These are phyloP conservation scores for Sequoiadendron giganteum DNA, from an alignment of 75 land plant genomes.

Conservation along the genomic window DNA sequence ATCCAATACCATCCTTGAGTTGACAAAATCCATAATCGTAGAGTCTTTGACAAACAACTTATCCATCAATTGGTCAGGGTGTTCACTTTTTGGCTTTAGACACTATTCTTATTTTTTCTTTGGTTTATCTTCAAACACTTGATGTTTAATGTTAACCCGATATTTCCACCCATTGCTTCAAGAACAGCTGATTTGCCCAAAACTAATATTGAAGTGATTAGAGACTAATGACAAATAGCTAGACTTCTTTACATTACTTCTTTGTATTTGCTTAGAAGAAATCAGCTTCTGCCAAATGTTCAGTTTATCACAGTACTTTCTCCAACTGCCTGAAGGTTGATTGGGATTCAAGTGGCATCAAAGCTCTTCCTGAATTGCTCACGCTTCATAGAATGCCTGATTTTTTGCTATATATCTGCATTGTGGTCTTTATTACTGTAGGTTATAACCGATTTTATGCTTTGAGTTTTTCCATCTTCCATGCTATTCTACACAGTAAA, in stretches of 20 bases:
- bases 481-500: neutral
- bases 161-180: neutral
- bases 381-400: neutral
- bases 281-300: neutral
- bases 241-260: neutral
- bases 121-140: neutral
- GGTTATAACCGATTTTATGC: neutral
- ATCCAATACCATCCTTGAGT: neutral
- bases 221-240: neutral
- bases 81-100: too few relatives aligned
- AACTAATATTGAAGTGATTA: neutral
- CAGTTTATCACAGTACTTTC: neutral
- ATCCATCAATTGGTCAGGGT: too few relatives aligned
- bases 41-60: too few relatives aligned
- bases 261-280: neutral
- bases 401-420: neutral
- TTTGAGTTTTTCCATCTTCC: neutral
- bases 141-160: neutral
- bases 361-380: neutral
- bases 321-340: neutral
- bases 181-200: neutral
- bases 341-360: neutral
- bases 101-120: neutral
- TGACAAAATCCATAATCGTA: neutral
- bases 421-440: too few relatives aligned